phyloP scores from a whole-genome alignment of 2,329 filamentous ascomycete species.

The Colletotrichum navitas region DNA sequence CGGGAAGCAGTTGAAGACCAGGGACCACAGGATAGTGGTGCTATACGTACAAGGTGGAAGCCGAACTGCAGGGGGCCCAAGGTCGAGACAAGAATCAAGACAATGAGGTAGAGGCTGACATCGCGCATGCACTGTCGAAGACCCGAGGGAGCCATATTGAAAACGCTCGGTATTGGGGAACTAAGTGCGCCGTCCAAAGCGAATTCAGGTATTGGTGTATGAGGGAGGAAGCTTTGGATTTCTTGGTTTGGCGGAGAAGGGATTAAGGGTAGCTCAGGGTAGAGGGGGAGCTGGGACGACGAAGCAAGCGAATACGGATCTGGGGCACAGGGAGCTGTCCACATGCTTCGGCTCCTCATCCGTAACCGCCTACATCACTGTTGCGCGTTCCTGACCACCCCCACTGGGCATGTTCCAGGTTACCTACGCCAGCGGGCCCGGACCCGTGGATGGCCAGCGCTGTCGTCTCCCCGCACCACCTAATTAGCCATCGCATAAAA shows the following conservation, averaged over 20 bases:
- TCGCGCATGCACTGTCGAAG: slow-evolving; percentile 58
- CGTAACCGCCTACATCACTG: slow-evolving; percentile 21
- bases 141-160: slow-evolving; percentile 50
- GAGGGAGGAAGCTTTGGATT: slow-evolving; percentile 8
- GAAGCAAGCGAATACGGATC: slow-evolving; percentile 27
- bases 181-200: slow-evolving; percentile 11
- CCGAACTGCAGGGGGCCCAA: slow-evolving; percentile 94
- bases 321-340: slow-evolving; percentile 13
- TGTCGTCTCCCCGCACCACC: slow-evolving; percentile 3
- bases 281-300: slow-evolving; percentile 22
- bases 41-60: slow-evolving; percentile 80
- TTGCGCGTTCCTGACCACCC: slow-evolving; percentile 7
- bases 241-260: neutral
- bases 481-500: neutral
- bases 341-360: slow-evolving; percentile 5
- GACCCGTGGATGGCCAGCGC: slow-evolving; percentile 14
- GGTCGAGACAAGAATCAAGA: slow-evolving; percentile 81
- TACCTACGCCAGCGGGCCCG: slow-evolving; percentile 26
- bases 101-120: slow-evolving; percentile 82
- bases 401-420: slow-evolving; percentile 25
- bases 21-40: slow-evolving; percentile 29
- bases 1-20: slow-evolving; percentile 1
- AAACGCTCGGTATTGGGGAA: neutral
- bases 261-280: neutral
- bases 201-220: neutral